Percentiles rank a stretch among this genome's conserved stretches.
Evolutionary conservation across 2,329 filamentous ascomycete genomes (phyloP).

Genomic region (Xylaria digitata): DNA sequence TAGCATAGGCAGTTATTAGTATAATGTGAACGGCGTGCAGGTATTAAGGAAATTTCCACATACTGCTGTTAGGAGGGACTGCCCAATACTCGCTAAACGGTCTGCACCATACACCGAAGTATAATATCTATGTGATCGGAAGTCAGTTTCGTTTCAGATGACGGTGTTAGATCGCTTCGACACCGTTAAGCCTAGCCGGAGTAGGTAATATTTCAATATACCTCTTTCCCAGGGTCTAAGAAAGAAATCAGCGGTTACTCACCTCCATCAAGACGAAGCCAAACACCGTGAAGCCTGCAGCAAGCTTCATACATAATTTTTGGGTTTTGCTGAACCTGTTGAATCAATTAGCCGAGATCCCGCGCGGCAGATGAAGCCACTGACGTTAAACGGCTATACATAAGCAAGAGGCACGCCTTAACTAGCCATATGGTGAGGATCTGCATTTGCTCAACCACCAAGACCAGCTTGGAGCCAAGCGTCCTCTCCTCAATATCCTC

Average conservation of each 20-base stretch:
- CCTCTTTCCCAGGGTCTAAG: background rate
- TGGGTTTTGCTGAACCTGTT: constrained; percentile 59
- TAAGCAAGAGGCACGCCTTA: constrained; percentile 67
- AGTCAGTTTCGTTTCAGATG: background rate
- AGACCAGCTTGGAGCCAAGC: constrained; percentile 70
- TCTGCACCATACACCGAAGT: constrained; percentile 61
- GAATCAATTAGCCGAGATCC: background rate
- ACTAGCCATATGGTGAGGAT: constrained; percentile 67
- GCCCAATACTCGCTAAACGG: constrained; percentile 69
- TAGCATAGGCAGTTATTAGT: constrained; percentile 15
- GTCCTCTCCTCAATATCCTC: constrained; percentile 56
- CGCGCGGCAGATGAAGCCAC: constrained; percentile 37
- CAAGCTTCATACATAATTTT: constrained; percentile 60
- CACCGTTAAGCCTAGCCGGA: background rate
- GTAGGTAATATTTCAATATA: background rate
- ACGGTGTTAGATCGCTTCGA: too few relatives aligned
- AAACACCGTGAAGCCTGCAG: constrained; percentile 60
- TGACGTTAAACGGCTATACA: constrained; percentile 67
- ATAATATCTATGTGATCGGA: constrained; percentile 23
- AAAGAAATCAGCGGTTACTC: constrained; percentile 28
- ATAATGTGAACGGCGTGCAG: background rate
- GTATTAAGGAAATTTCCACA: constrained; percentile 30
- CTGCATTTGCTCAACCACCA: constrained; percentile 72
- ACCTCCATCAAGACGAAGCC: constrained; percentile 63
- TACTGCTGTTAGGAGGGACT: constrained; percentile 63